Evolutionary conservation across 1,139 yeast species (phyloP), one percentile per base, ranked within the genome.

Genomic region (Trichomonascaceae sp.): DNA sequence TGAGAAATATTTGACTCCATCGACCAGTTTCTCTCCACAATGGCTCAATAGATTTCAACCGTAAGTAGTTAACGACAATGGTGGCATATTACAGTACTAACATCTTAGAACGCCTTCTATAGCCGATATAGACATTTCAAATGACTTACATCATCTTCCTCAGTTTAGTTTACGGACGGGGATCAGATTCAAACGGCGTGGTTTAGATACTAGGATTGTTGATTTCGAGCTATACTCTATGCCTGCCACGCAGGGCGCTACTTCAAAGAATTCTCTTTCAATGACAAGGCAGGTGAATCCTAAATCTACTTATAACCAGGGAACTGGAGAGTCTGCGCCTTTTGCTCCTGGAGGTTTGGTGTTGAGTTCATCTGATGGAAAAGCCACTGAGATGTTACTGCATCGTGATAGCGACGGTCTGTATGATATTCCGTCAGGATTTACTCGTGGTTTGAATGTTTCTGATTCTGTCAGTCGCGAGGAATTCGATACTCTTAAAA

Each of bases 321-420:
- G 98, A 0, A 77, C 83, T 7, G 79, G 96, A 0, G 80, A 84
- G 20, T 87, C 80, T 64, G 72, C 93, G 63, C 99, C 99, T 0
- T 93, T 95, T 67, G 85, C 87, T 53, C 99, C 99, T 0, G 98
- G 99, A 60, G 98, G 98, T 1, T 68, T 88, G 17, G 70, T 69
- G 3, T 70, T 82, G 59, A 73, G 72, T 43, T 65, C 68, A 3
- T 65, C 66, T 1, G 70, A 68, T 15, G 73, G 71, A 45, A 63
- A 61, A 46, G 47, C 56, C 3, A 53, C 62, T 13, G 66, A 65
- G 1, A 67, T 78, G 0, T 64, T 74, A 30, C 70, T 89, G 53
- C 95, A 86, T 63, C 78, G 85, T 63, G 93, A 87, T 64, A 74
- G 74, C 1, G 73, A 80, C 52, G 98, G 98, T 0, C 69, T 93